A percentile compares a stretch with the other conserved stretches of the same genome.
These are phyloP conservation scores for Pseudogymnoascus sp. DNA, from an alignment of 2,329 filamentous ascomycete genomes.

Conservation along the genomic window DNA sequence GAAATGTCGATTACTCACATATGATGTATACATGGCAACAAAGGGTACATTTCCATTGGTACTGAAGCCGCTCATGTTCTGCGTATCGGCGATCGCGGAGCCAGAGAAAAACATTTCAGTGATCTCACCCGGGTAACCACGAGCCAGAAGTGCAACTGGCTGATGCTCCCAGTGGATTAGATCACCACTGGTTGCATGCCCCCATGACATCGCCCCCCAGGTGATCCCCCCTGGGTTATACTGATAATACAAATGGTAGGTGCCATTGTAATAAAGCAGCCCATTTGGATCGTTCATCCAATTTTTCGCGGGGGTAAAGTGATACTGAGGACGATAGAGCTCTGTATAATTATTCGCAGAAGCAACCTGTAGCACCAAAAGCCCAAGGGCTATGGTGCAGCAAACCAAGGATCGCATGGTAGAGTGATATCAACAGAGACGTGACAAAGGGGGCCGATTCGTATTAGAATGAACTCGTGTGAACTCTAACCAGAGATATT, in stretches of 20 bases:
- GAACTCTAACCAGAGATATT: background rate
- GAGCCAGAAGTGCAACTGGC: slow-evolving; percentile 42
- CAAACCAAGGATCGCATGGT: background rate
- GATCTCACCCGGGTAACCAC: slow-evolving; percentile 28
- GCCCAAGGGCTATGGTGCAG: background rate
- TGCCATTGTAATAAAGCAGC: slow-evolving; percentile 39
- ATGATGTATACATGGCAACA: slow-evolving; percentile 39
- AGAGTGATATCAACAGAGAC: background rate
- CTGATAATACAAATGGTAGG: slow-evolving; percentile 59
- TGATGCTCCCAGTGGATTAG: slow-evolving; percentile 57
- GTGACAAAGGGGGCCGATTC: background rate
- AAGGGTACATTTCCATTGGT: slow-evolving; percentile 48
- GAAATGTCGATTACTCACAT: background rate
- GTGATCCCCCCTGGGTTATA: slow-evolving; percentile 43
- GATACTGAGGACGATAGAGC: slow-evolving; percentile 28
- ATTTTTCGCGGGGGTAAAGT: slow-evolving; percentile 44
- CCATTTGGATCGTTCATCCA: slow-evolving; percentile 58
- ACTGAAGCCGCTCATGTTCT: slow-evolving; percentile 58
- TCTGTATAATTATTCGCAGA: background rate
- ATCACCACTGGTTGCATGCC: slow-evolving; percentile 53
- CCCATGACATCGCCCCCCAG: slow-evolving; percentile 55
- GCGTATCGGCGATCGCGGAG: slow-evolving; percentile 47
- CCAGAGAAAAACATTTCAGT: slow-evolving; percentile 39
- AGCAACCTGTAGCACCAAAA: background rate
- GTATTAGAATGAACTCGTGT: background rate